phyloP scores from a whole-genome alignment of 345 rosid genomes.

The Corchorus olitorius region DNA sequence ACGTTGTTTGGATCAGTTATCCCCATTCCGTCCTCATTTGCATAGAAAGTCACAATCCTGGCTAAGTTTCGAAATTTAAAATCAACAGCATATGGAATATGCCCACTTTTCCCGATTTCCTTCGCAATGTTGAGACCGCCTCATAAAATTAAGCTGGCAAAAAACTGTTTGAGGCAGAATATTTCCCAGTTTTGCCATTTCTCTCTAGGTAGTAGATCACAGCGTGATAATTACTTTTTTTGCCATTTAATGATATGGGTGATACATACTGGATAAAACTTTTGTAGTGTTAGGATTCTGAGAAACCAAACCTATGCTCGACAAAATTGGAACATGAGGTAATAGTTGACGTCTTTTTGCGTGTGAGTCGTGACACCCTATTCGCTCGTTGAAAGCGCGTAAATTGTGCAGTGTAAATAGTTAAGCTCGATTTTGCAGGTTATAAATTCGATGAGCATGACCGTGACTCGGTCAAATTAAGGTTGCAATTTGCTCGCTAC shows the following conservation, averaged over 20 bases:
- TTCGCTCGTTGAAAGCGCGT: constrained; percentile 27
- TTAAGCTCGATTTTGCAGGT: constrained; percentile 72
- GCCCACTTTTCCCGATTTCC: background rate
- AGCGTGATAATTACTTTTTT: constrained; percentile 12
- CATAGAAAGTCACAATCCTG: background rate
- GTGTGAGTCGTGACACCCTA: constrained; percentile 29
- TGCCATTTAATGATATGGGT: constrained; percentile 9
- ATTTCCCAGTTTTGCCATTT: background rate
- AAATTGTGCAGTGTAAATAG: constrained; percentile 44
- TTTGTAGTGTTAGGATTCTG: constrained; percentile 13
- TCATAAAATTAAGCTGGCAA: background rate
- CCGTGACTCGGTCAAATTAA: constrained; percentile 58
- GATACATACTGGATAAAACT: background rate
- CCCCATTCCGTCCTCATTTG: background rate
- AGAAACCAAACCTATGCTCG: constrained; percentile 14
- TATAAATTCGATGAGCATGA: constrained; percentile 68
- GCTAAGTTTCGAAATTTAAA: background rate
- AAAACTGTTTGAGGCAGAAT: background rate
- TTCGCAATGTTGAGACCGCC: constrained; percentile 10
- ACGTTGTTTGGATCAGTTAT: background rate
- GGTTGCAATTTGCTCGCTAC: constrained; percentile 79
- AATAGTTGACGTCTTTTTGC: constrained; percentile 26
- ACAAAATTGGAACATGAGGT: constrained; percentile 19
- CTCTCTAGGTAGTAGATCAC: background rate
- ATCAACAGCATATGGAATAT: background rate